Evolutionary conservation across 371 early-diverging fungal genomes (phyloP), one percentile per base, ranked within the genome.

Genomic region (Apophysomyces ossiformis): DNA sequence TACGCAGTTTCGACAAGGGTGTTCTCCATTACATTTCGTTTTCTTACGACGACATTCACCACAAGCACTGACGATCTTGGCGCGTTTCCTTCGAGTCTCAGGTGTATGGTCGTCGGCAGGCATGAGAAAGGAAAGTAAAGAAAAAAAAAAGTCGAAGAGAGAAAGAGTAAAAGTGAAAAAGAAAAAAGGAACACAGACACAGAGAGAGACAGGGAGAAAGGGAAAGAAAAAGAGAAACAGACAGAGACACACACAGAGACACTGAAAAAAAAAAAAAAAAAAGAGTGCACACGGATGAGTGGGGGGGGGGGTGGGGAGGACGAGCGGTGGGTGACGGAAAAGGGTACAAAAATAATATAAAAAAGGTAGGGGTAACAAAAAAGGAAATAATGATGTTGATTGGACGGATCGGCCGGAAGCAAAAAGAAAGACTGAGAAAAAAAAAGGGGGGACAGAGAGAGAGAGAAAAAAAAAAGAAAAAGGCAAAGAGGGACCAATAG

Each of bases 61-160:
- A 59, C 85, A 85, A 2, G 89, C 89, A 56, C 86, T 88, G 16
- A 86, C 80, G 43, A 88, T 87, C 66, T 87, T 87, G 45, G 83
- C 86, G 65, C 87, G 83, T 67, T 88, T 88, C 65, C 71, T 76
- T 58, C 76, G 79, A 21, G 54, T 50, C 21, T 50, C 54, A 26
- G 54, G 54, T 50, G 54, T 50, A 50, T 50, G 43, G 39, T 60
- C 60, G 43, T 60, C 60, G 9, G 60, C 21, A 60, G 60, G 60
- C 60, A 60, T 60, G 15, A 41, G 4, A 39, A 32, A 43, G 15
- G 57, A 63, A n/a, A 60, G 41, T 18, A 41, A 41, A 44, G 12
- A 60, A 43, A 60, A 13, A 18, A 18, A 60, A 16, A 59, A 37
- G 36, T 12, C 12, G 36, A 36, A 58, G 36, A 58, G 16, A 37